These are phyloP conservation scores for Termitomyces sp. DNA, from an alignment of 1,284 basidiomycete genomes.

Conservation along the genomic window DNA sequence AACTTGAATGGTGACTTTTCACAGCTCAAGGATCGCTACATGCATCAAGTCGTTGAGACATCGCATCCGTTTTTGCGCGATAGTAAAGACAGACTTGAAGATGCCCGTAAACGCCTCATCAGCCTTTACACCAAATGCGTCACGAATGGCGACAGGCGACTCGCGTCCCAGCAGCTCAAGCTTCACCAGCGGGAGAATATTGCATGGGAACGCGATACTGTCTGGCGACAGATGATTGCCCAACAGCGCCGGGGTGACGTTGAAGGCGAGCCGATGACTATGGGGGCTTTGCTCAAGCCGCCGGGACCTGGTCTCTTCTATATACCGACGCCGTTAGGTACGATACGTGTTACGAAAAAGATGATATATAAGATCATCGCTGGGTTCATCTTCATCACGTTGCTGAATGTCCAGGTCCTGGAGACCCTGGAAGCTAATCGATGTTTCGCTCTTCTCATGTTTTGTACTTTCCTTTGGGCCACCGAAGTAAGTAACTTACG, in stretches of 20 bases:
- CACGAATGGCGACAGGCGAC: conserved; percentile 65
- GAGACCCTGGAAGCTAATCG: conserved; percentile 78
- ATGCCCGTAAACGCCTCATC: conserved; percentile 58
- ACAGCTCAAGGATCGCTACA: conserved; percentile 79
- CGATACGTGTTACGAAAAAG: conserved; percentile 60
- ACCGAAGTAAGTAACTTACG: conserved; percentile 66
- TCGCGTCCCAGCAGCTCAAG: conserved; percentile 80
- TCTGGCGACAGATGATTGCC: conserved; percentile 98
- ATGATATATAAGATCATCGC: conserved; percentile 58
- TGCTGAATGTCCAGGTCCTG: conserved; percentile 61
- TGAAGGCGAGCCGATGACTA: conserved; percentile 35
- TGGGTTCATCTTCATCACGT: conserved; percentile 47
- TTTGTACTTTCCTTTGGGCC: conserved; percentile 95
- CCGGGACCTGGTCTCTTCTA: conserved; percentile 19
- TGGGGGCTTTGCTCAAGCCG: conserved; percentile 24
- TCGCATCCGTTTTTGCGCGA: conserved; percentile 64
- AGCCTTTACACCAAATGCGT: conserved; percentile 87
- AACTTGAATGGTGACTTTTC: conserved; percentile 2
- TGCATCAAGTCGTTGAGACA: conserved; percentile 71
- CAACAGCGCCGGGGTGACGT: conserved; percentile 70
- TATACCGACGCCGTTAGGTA: conserved; percentile 33
- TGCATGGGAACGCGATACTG: conserved; percentile 92
- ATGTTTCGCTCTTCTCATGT: conserved; percentile 87
- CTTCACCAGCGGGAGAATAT: conserved; percentile 90
- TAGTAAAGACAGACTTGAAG: conserved; percentile 63